phyloP scores from a whole-genome alignment of 2,329 filamentous ascomycete species.

The Scedosporium apiospermum region DNA sequence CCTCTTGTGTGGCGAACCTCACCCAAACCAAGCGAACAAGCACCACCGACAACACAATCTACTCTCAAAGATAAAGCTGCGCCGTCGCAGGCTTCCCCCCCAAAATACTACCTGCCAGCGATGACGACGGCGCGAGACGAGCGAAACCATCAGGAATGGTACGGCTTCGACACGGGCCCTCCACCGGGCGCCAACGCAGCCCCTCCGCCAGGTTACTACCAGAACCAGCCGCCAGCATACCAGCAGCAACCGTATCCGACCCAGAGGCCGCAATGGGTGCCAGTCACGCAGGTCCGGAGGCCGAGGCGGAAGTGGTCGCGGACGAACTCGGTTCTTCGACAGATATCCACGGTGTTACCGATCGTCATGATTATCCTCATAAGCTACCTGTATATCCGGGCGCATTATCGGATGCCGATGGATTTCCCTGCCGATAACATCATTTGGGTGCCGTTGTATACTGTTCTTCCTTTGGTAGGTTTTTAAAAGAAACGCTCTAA shows the following conservation, averaged over 20 bases:
- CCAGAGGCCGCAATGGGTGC: not conserved
- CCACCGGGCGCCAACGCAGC: not conserved
- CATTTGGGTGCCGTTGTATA: not conserved
- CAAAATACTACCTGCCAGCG: not conserved
- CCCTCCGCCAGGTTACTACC: not conserved
- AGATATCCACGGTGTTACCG: slow-evolving; percentile 1
- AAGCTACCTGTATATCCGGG: not conserved
- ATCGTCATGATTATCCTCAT: slow-evolving; percentile 1
- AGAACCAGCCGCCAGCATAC: not conserved
- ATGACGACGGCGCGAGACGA: not conserved
- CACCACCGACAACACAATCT: no score
- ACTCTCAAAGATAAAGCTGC: no score
- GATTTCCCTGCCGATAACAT: not conserved
- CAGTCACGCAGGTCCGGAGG: not conserved
- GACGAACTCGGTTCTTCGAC: not conserved
- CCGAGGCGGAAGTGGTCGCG: not conserved
- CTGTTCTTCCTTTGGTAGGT: slow-evolving; percentile 1
- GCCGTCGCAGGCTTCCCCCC: not conserved
- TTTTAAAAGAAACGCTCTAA: not conserved
- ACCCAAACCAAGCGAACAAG: no score
- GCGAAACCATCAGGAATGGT: not conserved
- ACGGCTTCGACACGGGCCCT: not conserved
- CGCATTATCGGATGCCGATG: not conserved
- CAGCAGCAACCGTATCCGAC: not conserved
- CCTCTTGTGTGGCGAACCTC: no score